phyloP scores from a whole-genome alignment of 2,329 filamentous ascomycete species.

The Venturia asperata region DNA sequence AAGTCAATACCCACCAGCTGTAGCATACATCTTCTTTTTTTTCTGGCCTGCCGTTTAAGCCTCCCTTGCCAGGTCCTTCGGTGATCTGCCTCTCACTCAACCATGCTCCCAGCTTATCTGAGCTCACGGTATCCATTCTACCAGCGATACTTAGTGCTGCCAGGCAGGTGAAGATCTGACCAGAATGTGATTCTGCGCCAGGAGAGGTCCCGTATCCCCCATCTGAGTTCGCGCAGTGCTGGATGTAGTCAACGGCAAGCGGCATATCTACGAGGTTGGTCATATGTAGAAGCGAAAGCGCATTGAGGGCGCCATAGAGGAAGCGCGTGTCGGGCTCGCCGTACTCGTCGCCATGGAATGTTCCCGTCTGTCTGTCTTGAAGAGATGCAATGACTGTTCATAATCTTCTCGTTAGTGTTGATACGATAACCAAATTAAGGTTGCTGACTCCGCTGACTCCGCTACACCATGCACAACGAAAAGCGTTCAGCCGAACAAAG shows the following conservation, averaged over 20 bases:
- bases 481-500: neutral
- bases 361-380: conserved; percentile 74
- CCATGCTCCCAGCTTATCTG: conserved; percentile 79
- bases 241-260: conserved; percentile 72
- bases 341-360: conserved; percentile 92
- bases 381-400: conserved; percentile 65
- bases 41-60: conserved; percentile 88
- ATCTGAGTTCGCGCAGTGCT: conserved; percentile 84
- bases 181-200: conserved; percentile 88
- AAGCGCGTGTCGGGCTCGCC: conserved; percentile 94
- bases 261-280: conserved; percentile 68
- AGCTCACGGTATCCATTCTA: conserved; percentile 58
- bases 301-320: conserved; percentile 82
- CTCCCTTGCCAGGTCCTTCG: conserved; percentile 50
- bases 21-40: conserved; percentile 97
- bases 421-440: neutral
- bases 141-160: conserved; percentile 78
- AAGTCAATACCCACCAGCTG: conserved; percentile 97
- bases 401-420: neutral
- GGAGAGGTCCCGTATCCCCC: conserved; percentile 87
- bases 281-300: conserved; percentile 73
- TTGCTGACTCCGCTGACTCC: neutral
- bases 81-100: conserved; percentile 86
- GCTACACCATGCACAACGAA: conserved; percentile 12
- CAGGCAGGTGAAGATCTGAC: conserved; percentile 92